Base-by-base conservation (phyloP, 2,329 filamentous ascomycete species). In the Gaeumannomyces tritici region DNA sequence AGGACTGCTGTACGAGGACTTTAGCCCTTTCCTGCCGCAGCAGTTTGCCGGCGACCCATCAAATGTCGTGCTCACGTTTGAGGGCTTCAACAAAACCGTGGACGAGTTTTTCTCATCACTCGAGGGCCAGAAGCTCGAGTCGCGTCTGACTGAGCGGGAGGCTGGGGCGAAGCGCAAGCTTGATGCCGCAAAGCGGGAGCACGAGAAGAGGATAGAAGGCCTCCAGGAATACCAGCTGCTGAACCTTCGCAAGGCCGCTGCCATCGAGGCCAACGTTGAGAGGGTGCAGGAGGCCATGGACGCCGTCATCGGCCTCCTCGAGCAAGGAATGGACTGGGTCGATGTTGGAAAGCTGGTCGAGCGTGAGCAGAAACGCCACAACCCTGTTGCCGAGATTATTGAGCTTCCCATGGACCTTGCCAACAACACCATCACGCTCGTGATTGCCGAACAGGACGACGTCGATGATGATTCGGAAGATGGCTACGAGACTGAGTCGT, bases 71-170 rank as follows among this genome's bases (percentile, higher is more conserved):
- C 71, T 98, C 15, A 84, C 90, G 62, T 92, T 93, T 67, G 83
- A 91, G 8, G 89, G 87, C 12, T 98, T 96, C 79, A 97, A 97
- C 73, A 89, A 89, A 70, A 95, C 92, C 0, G 92, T 96, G 0
- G 95, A 99, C 71, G 91, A 96, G 67, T 99, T 97, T 77, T 98
- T 96, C 73, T 98, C 95, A 0, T 98, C 93, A 0, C 85, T 98
- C 29, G 95, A 99, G 75, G 91, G 93, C 0, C 93, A 97, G 72
- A 96, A 91, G 72, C 80, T 98, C 1, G 89, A 96, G 73, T 96
- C 91, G 1, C 84, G 87, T 61, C 77, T 98, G 5, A 86, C 85
- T 4, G 93, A 98, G 73, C 85, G 89, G 59, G 92, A 99, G 73
- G 86, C 89, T 26, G 81, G 83, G 4, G 95, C 95, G 3, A 90